Evolutionary conservation across 768 basidiomycete genomes (phyloP).

Genomic region (Tylopilus balloui): DNA sequence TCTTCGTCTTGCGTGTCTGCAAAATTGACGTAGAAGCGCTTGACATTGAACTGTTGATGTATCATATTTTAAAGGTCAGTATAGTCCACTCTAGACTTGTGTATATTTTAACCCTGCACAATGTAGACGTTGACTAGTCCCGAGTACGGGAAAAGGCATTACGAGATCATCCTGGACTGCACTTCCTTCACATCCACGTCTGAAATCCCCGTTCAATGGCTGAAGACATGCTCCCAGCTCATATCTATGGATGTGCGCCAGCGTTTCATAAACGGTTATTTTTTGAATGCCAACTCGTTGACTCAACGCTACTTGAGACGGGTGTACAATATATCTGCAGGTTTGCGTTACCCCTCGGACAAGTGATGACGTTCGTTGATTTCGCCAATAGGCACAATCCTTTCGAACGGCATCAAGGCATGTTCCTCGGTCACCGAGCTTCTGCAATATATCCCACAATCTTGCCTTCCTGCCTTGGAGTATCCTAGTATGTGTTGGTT

Average conservation of each 20-base stretch:
- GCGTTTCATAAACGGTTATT: slow-evolving; percentile 57
- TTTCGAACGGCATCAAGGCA: slow-evolving; percentile 50
- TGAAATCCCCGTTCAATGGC: slow-evolving; percentile 77
- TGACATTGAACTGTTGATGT: slow-evolving; percentile 74
- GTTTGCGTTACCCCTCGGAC: slow-evolving; percentile 26
- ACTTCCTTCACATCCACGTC: slow-evolving; percentile 71
- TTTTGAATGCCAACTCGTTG: slow-evolving; percentile 69
- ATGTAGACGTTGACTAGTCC: slow-evolving; percentile 49
- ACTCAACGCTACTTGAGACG: slow-evolving; percentile 73
- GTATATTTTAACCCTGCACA: not conserved
- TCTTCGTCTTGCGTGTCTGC: slow-evolving; percentile 63
- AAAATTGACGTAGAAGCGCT: slow-evolving; percentile 75
- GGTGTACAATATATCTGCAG: slow-evolving; percentile 63
- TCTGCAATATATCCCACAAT: slow-evolving; percentile 48
- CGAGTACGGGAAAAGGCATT: slow-evolving; percentile 44
- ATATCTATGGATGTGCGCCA: slow-evolving; percentile 65
- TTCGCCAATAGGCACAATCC: slow-evolving; percentile 41
- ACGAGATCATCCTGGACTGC: slow-evolving; percentile 78
- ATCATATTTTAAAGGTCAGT: slow-evolving; percentile 69
- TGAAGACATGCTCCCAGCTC: slow-evolving; percentile 73
- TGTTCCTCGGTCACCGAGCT: slow-evolving; percentile 64
- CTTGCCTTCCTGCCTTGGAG: slow-evolving; percentile 42
- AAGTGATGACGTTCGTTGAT: not conserved
- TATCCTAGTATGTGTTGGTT: slow-evolving; percentile 48
- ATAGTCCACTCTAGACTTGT: not conserved